Evolutionary conservation across 2,329 filamentous ascomycete species (phyloP).

Genomic region (Bipolaris oryzae): DNA sequence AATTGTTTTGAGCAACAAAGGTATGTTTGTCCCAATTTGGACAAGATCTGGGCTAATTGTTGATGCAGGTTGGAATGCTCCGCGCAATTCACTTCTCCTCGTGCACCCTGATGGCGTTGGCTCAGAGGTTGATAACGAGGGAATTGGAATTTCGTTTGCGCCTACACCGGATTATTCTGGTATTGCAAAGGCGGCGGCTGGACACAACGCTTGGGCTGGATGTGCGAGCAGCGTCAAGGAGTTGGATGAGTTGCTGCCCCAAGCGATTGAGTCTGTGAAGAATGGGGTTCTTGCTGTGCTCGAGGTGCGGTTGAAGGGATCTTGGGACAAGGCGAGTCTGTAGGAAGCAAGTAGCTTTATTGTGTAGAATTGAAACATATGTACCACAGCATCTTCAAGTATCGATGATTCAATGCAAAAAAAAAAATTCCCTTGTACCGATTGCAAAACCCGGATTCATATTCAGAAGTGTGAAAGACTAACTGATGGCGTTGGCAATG

Average conservation of each 20-base stretch:
- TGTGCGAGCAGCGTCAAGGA: conserved; percentile 63
- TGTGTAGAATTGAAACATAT: neutral
- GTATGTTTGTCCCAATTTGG: conserved; percentile 30
- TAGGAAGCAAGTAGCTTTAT: conserved; percentile 34
- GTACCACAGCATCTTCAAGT: neutral
- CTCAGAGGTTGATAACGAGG: conserved; percentile 65
- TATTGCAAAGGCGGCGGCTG: conserved; percentile 69
- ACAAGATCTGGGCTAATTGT: neutral
- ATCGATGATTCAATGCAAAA: neutral
- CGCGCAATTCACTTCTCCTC: conserved; percentile 64
- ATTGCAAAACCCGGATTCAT: neutral
- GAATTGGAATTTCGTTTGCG: conserved; percentile 69
- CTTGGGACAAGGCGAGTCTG: conserved; percentile 58
- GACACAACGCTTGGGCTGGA: conserved; percentile 66
- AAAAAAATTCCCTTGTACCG: too few relatives aligned
- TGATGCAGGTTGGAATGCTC: conserved; percentile 64
- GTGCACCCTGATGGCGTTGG: conserved; percentile 70
- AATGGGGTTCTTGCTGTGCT: conserved; percentile 64
- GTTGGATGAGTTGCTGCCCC: conserved; percentile 59
- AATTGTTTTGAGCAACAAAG: conserved; percentile 72
- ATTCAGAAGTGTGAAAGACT: neutral
- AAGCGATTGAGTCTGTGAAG: conserved; percentile 65
- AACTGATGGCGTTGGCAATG: neutral
- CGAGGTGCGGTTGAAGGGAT: conserved; percentile 65
- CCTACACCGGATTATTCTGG: conserved; percentile 71